phyloP scores from a whole-genome alignment of 108 stramenopile genomes.

The Fragilaria radians region DNA sequence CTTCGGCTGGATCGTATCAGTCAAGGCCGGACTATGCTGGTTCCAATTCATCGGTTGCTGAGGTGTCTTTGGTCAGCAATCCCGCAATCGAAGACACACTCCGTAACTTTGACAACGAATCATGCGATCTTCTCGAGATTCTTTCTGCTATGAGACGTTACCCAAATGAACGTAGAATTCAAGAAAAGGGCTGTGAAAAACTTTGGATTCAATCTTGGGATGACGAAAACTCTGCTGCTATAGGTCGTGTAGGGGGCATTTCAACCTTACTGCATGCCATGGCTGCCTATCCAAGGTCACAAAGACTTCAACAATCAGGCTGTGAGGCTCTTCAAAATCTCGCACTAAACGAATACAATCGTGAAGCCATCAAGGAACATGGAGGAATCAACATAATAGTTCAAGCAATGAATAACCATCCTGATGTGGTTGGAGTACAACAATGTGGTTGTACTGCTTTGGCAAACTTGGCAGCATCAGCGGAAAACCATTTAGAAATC shows the following conservation, averaged over 20 bases:
- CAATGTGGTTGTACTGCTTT: constrained; percentile 5
- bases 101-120: constrained; percentile 7
- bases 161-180: constrained; percentile 24
- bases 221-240: constrained; percentile 24
- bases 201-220: constrained; percentile 44
- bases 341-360: constrained; percentile 9
- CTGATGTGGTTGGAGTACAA: constrained; percentile 7
- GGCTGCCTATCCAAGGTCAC: constrained; percentile 22
- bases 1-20: background rate
- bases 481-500: constrained; percentile 5
- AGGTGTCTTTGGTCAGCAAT: constrained; percentile 3
- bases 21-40: constrained; percentile 1
- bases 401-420: constrained; percentile 11
- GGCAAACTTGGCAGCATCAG: background rate
- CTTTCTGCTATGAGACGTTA: constrained; percentile 27
- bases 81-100: constrained; percentile 5
- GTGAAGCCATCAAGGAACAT: constrained; percentile 8
- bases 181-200: constrained; percentile 34
- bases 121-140: constrained; percentile 17
- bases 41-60: background rate
- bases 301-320: constrained; percentile 20
- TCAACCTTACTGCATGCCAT: constrained; percentile 35
- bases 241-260: constrained; percentile 34
- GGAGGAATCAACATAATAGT: constrained; percentile 8
- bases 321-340: constrained; percentile 39